Percentiles rank a stretch among this genome's conserved stretches.
Conservation (phyloP, 1,139 yeast genomes). For the Blastobotrys capitulatus region DNA sequence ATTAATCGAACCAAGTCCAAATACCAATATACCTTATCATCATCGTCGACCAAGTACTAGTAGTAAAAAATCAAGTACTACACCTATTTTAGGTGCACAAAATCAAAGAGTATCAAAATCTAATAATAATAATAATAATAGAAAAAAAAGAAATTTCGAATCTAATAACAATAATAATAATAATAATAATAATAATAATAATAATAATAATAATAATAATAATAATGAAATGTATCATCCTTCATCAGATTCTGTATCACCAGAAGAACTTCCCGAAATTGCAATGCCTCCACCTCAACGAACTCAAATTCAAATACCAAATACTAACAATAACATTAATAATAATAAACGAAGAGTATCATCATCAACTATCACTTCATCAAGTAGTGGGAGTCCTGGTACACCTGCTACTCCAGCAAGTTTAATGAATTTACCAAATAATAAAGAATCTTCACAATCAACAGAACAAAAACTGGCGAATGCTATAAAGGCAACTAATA, state of each 20-base stretch:
- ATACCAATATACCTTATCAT: not conserved
- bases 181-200: slow-evolving; percentile 1
- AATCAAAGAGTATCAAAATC: slow-evolving; percentile 7
- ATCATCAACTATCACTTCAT: not conserved
- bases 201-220: not conserved
- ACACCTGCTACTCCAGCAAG: slow-evolving; percentile 33
- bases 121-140: not conserved
- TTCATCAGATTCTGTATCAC: slow-evolving; percentile 12
- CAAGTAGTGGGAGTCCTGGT: not conserved
- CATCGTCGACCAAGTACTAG: not conserved
- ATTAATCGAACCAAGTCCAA: slow-evolving; percentile 12
- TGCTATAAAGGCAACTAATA: slow-evolving; percentile 26
- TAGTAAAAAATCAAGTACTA: not conserved
- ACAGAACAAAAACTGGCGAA: slow-evolving; percentile 25
- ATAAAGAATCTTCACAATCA: slow-evolving; percentile 12
- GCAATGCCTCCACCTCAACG: slow-evolving; percentile 27
- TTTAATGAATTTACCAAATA: slow-evolving; percentile 36
- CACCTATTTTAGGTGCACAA: slow-evolving; percentile 9
- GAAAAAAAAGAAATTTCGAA: not conserved
- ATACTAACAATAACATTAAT: not conserved
- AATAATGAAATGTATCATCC: not conserved
- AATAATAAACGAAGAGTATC: slow-evolving; percentile 2
- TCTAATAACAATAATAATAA: not conserved
- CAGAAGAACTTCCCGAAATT: slow-evolving; percentile 26
- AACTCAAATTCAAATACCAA: slow-evolving; percentile 10